These are phyloP conservation scores for Torulaspora quercuum DNA, from an alignment of 805 yeast genomes.

Conservation along the genomic window DNA sequence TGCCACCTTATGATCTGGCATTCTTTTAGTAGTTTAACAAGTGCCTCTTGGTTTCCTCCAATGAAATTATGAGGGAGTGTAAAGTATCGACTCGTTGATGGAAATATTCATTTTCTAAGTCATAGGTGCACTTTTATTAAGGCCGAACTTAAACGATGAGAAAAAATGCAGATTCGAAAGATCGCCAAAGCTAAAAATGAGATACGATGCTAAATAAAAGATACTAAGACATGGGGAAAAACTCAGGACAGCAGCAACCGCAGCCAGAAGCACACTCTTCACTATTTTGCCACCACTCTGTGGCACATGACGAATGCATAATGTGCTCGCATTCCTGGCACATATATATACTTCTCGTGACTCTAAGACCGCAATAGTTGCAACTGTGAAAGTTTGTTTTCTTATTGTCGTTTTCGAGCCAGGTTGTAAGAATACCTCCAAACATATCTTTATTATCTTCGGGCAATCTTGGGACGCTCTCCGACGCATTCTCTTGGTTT, in stretches of 20 bases:
- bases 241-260: constrained; percentile 65
- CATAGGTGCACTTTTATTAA: too few relatives aligned
- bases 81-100: too few relatives aligned
- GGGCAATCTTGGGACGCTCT: constrained; percentile 3
- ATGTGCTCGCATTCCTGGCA: constrained; percentile 79
- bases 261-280: constrained; percentile 79
- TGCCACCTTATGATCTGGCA: constrained; percentile 36
- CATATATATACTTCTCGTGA: constrained; percentile 56
- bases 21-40: too few relatives aligned
- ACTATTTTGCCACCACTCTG: constrained; percentile 66
- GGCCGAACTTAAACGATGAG: too few relatives aligned
- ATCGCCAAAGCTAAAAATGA: too few relatives aligned
- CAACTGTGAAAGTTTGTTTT: constrained; percentile 45
- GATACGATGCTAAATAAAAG: too few relatives aligned
- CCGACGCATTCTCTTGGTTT: constrained; percentile 5
- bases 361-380: constrained; percentile 59
- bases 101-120: too few relatives aligned
- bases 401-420: constrained; percentile 17
- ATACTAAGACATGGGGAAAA: constrained; percentile 26
- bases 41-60: too few relatives aligned
- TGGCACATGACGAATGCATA: constrained; percentile 73
- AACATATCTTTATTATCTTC: constrained; percentile 11
- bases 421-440: constrained; percentile 20
- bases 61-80: too few relatives aligned
- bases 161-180: too few relatives aligned